These are phyloP conservation scores for Kluyveromyces lactis DNA, from an alignment of 805 yeast species.

Conservation along the genomic window DNA sequence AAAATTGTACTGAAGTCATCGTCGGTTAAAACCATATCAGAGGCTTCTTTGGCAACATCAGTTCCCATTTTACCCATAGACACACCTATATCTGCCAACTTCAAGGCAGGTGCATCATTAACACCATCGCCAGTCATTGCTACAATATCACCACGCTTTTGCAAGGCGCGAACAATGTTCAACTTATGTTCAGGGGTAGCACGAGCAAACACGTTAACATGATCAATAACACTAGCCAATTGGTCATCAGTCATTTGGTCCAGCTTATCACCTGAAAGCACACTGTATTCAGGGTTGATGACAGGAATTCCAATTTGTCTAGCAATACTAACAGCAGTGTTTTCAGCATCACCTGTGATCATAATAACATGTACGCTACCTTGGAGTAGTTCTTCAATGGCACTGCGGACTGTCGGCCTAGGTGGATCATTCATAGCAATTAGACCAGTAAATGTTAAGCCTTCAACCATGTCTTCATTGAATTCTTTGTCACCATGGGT, in stretches of 20 bases:
- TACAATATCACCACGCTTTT: slow-evolving; percentile 85
- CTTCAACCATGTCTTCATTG: slow-evolving; percentile 39
- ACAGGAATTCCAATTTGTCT: slow-evolving; percentile 84
- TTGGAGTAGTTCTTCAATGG: slow-evolving; percentile 66
- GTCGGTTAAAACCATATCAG: slow-evolving; percentile 95
- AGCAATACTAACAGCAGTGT: slow-evolving; percentile 81
- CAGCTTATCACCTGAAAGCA: slow-evolving; percentile 77
- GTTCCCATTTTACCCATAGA: slow-evolving; percentile 93
- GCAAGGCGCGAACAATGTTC: slow-evolving; percentile 80
- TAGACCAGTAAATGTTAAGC: slow-evolving; percentile 72
- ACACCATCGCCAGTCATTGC: slow-evolving; percentile 99
- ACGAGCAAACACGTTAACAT: slow-evolving; percentile 86
- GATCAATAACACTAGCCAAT: slow-evolving; percentile 65
- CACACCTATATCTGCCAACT: slow-evolving; percentile 92
- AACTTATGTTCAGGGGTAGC: slow-evolving; percentile 94
- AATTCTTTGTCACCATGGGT: slow-evolving; percentile 21
- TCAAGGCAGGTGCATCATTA: slow-evolving; percentile 96
- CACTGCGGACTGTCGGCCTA: slow-evolving; percentile 70
- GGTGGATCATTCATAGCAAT: slow-evolving; percentile 99
- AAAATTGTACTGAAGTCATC: slow-evolving; percentile 94
- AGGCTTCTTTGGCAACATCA: slow-evolving; percentile 97
- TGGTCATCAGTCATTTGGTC: slow-evolving; percentile 67
- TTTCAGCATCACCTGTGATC: slow-evolving; percentile 94
- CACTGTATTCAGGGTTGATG: slow-evolving; percentile 51
- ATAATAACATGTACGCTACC: slow-evolving; percentile 97